Conservation (phyloP, 163 green algal genomes). For the Chloromonas sp. region DNA sequence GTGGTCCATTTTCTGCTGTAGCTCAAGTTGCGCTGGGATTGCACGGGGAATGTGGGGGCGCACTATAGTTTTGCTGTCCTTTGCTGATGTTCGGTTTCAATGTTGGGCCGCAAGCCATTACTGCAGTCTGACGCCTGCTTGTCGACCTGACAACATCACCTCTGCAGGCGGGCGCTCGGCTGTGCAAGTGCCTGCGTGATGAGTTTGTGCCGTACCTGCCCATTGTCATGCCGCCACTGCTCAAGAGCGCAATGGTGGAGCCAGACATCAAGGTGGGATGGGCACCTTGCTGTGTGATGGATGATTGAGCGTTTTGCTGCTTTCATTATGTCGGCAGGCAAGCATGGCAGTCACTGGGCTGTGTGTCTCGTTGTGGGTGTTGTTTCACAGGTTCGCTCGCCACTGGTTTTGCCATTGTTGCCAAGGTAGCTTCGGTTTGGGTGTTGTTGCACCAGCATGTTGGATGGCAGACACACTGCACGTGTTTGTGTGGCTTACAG, state of each 20-base stretch:
- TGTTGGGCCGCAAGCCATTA: no score
- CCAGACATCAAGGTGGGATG: slow-evolving; percentile 73
- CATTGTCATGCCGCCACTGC: slow-evolving; percentile 90
- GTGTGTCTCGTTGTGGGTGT: slow-evolving; percentile 1
- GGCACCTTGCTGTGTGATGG: background rate
- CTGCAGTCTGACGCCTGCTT: background rate
- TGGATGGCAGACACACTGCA: background rate
- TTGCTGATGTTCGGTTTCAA: no score
- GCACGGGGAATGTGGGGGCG: no score
- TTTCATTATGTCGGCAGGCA: no score
- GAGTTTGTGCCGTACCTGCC: slow-evolving; percentile 96
- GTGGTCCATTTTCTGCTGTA: no score
- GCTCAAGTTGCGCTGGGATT: no score
- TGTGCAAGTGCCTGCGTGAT: slow-evolving; percentile 92
- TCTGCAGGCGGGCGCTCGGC: slow-evolving; percentile 83
- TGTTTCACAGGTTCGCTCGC: background rate
- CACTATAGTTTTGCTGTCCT: no score
- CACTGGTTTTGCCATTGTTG: slow-evolving; percentile 58
- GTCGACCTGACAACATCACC: background rate
- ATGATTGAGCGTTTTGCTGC: background rate
- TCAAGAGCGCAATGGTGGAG: slow-evolving; percentile 68
- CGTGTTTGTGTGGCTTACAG: background rate
- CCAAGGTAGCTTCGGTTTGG: slow-evolving; percentile 46
- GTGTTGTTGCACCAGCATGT: slow-evolving; percentile 55
- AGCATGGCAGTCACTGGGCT: background rate